Evolutionary conservation across 1,139 yeast species (phyloP).

Genomic region (Taphrina sp.): DNA sequence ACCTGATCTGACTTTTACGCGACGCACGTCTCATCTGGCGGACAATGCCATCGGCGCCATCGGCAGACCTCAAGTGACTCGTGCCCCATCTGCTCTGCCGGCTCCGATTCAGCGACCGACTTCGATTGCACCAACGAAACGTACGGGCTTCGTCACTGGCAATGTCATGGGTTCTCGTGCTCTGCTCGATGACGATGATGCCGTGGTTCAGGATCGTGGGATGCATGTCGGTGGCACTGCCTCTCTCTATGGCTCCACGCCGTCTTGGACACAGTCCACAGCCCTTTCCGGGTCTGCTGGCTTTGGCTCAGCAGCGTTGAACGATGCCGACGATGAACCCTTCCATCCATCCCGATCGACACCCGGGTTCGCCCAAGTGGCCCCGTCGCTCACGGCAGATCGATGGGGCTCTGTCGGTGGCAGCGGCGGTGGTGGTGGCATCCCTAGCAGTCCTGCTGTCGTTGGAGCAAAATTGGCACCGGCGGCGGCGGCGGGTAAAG

Average conservation of each 20-base stretch:
- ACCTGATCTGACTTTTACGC: conserved; percentile 8
- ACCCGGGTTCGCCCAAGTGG: too few relatives aligned
- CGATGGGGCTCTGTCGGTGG: conserved; percentile 15
- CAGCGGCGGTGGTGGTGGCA: too few relatives aligned
- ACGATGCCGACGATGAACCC: conserved; percentile 12
- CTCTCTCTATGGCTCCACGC: neutral
- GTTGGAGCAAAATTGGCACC: too few relatives aligned
- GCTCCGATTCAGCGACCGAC: conserved; percentile 39
- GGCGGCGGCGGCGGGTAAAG: too few relatives aligned
- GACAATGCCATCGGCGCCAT: conserved; percentile 14
- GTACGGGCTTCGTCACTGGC: conserved; percentile 10
- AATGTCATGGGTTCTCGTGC: conserved; percentile 39
- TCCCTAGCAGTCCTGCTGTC: too few relatives aligned
- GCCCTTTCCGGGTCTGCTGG: neutral
- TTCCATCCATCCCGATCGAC: too few relatives aligned
- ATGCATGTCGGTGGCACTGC: neutral
- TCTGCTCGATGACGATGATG: conserved; percentile 37
- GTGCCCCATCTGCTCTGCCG: conserved; percentile 28
- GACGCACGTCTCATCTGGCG: neutral
- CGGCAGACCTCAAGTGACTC: conserved; percentile 18
- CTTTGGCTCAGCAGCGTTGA: conserved; percentile 10
- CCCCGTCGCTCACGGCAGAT: neutral
- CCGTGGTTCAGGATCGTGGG: conserved; percentile 18
- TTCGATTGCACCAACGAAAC: conserved; percentile 20
- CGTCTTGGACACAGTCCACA: neutral